These are phyloP conservation scores for Wickerhamomyces chaumierensis DNA, from an alignment of 805 yeast genomes.

Conservation along the genomic window DNA sequence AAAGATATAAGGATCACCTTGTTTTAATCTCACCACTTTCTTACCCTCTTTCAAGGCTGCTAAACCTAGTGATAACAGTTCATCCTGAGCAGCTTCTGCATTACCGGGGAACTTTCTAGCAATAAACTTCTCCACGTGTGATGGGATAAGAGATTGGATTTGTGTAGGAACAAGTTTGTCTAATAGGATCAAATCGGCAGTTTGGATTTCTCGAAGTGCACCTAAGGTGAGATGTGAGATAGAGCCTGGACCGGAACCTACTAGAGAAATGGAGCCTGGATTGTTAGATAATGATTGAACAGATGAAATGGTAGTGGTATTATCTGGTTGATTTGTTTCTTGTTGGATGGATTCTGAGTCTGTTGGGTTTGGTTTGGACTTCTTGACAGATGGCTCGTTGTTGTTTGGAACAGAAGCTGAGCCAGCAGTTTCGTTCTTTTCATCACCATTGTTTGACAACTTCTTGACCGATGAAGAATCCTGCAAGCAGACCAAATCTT, in stretches of 20 bases:
- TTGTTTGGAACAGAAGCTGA: no score
- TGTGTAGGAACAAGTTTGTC: slow-evolving; percentile 89
- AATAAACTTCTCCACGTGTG: slow-evolving; percentile 62
- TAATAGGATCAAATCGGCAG: slow-evolving; percentile 78
- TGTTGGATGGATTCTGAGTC: background rate
- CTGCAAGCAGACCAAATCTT: slow-evolving; percentile 40
- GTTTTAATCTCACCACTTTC: slow-evolving; percentile 81
- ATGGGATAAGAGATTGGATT: slow-evolving; percentile 75
- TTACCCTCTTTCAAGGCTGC: slow-evolving; percentile 52
- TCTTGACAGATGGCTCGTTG: no score
- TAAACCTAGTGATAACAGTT: slow-evolving; percentile 64
- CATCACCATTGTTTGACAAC: no score
- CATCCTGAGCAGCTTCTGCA: slow-evolving; percentile 88
- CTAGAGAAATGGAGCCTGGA: slow-evolving; percentile 60
- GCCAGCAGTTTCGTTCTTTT: background rate
- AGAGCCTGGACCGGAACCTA: slow-evolving; percentile 93
- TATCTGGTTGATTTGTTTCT: slow-evolving; percentile 4
- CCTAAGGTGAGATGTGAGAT: slow-evolving; percentile 73
- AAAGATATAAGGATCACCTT: slow-evolving; percentile 93
- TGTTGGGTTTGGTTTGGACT: background rate
- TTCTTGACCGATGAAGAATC: slow-evolving; percentile 19
- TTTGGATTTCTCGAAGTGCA: slow-evolving; percentile 67
- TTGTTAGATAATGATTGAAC: slow-evolving; percentile 1
- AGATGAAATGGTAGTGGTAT: slow-evolving; percentile 13
- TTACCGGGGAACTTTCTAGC: slow-evolving; percentile 96